Conservation (phyloP, 83 land plant genomes). For the Picea abies region DNA sequence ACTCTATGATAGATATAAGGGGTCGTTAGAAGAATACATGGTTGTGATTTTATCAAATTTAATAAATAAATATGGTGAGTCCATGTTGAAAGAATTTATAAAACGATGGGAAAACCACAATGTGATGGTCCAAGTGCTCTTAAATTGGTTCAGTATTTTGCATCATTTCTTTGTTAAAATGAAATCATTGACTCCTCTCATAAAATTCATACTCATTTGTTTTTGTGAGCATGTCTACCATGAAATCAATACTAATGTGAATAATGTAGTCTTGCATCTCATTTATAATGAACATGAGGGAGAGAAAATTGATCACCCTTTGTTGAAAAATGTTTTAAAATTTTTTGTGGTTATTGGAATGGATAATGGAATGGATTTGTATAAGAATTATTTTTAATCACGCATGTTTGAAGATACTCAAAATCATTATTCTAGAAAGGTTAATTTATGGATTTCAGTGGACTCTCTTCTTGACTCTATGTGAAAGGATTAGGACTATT, state of each 20-base stretch:
- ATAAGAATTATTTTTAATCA: conserved; percentile 40
- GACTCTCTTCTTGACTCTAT: conserved; percentile 47
- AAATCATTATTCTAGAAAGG: conserved; percentile 37
- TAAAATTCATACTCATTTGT: too few relatives aligned
- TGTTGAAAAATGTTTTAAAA: conserved; percentile 46
- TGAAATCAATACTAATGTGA: conserved; percentile 27
- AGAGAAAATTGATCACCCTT: conserved; percentile 41
- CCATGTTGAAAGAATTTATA: conserved; percentile 39
- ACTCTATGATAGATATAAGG: too few relatives aligned
- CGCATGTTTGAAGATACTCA: conserved; percentile 40
- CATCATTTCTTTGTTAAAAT: conserved; percentile 19
- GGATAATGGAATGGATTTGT: conserved; percentile 32
- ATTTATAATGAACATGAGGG: conserved; percentile 51
- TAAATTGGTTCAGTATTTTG: conserved; percentile 32
- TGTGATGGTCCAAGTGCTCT: conserved; percentile 42
- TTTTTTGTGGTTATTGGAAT: conserved; percentile 50
- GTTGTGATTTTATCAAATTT: conserved; percentile 38
- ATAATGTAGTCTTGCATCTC: conserved; percentile 34
- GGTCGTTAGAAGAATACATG: too few relatives aligned
- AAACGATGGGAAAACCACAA: conserved; percentile 47
- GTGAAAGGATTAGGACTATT: conserved; percentile 51
- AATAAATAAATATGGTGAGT: conserved; percentile 31
- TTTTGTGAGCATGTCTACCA: background rate
- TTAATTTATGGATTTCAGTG: conserved; percentile 43
- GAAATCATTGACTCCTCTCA: too few relatives aligned